Percentiles rank a stretch among this genome's conserved stretches.
phyloP scores from a whole-genome alignment of 2,329 filamentous ascomycete genomes.

The Didymella glomerata region DNA sequence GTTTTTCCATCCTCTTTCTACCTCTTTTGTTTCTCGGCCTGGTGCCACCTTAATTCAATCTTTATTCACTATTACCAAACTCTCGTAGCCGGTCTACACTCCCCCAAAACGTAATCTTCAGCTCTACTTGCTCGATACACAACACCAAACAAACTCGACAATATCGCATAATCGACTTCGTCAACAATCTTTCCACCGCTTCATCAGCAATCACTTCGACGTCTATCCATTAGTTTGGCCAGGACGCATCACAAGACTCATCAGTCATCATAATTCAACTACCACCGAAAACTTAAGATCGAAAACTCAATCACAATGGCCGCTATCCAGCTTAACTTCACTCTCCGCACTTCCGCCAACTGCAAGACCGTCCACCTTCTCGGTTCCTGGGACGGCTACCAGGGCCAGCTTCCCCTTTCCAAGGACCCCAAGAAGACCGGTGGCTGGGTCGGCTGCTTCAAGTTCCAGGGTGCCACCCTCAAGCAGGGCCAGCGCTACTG shows the following conservation, averaged over 20 bases:
- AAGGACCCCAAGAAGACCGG: slow-evolving; percentile 89
- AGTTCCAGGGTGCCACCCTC: slow-evolving; percentile 87
- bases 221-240: slow-evolving; percentile 52
- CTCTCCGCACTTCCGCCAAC: slow-evolving; percentile 92
- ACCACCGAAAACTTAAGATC: slow-evolving; percentile 36
- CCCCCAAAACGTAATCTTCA: slow-evolving; percentile 53
- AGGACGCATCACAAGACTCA: slow-evolving; percentile 41
- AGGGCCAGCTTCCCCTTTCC: slow-evolving; percentile 90
- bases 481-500: slow-evolving; percentile 94
- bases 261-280: slow-evolving; percentile 37
- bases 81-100: slow-evolving; percentile 55
- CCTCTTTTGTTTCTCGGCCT: slow-evolving; percentile 57
- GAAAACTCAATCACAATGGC: slow-evolving; percentile 68
- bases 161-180: slow-evolving; percentile 39
- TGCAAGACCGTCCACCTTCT: slow-evolving; percentile 98
- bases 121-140: slow-evolving; percentile 59
- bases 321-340: slow-evolving; percentile 92
- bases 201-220: slow-evolving; percentile 43
- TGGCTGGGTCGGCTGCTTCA: slow-evolving; percentile 95
- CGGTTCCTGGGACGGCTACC: slow-evolving; percentile 98
- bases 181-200: slow-evolving; percentile 45
- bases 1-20: slow-evolving; percentile 53
- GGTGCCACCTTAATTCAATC: slow-evolving; percentile 54
- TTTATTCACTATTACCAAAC: slow-evolving; percentile 48
- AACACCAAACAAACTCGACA: slow-evolving; percentile 36